Evolutionary conservation across 2,329 filamentous ascomycete species (phyloP).

Genomic region (Epichloe festucae): DNA sequence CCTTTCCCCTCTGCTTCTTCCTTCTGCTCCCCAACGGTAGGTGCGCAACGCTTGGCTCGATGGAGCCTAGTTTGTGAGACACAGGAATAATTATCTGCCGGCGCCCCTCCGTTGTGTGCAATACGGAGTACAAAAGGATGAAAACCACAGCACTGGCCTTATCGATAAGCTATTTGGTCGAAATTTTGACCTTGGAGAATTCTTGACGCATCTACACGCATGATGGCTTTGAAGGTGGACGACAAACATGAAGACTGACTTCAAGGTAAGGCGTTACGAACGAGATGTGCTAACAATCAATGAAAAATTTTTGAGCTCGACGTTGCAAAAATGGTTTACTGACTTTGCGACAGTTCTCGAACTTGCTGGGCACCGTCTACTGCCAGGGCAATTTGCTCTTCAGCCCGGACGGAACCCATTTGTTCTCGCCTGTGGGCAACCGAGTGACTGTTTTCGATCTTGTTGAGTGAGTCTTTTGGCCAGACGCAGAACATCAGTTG

Average conservation of each 20-base stretch:
- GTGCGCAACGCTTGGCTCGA: slow-evolving; percentile 11
- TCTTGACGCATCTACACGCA: slow-evolving; percentile 8
- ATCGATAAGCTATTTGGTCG: slow-evolving; percentile 13
- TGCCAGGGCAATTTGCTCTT: slow-evolving; percentile 95
- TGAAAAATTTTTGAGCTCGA: too few relatives aligned
- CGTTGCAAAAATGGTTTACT: not conserved
- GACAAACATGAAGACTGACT: slow-evolving; percentile 91
- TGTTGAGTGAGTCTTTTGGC: slow-evolving; percentile 55
- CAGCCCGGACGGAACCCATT: slow-evolving; percentile 87
- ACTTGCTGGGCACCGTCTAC: slow-evolving; percentile 95
- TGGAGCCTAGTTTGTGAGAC: slow-evolving; percentile 2
- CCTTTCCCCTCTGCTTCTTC: slow-evolving; percentile 8
- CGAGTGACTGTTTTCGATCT: slow-evolving; percentile 92
- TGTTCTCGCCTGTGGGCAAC: slow-evolving; percentile 94
- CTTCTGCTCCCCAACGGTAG: slow-evolving; percentile 5
- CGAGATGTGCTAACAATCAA: not conserved
- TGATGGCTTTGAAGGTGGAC: slow-evolving; percentile 17
- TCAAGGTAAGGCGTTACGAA: slow-evolving; percentile 54
- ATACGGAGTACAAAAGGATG: not conserved
- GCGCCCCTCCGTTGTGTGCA: too few relatives aligned
- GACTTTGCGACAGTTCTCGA: slow-evolving; percentile 67
- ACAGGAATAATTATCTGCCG: too few relatives aligned
- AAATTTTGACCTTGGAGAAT: slow-evolving; percentile 17
- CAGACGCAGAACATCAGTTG: not conserved
- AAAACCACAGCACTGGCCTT: not conserved